Evolutionary conservation across 495 filamentous ascomycete genomes (phyloP).

Genomic region (Neurospora cerealis): DNA sequence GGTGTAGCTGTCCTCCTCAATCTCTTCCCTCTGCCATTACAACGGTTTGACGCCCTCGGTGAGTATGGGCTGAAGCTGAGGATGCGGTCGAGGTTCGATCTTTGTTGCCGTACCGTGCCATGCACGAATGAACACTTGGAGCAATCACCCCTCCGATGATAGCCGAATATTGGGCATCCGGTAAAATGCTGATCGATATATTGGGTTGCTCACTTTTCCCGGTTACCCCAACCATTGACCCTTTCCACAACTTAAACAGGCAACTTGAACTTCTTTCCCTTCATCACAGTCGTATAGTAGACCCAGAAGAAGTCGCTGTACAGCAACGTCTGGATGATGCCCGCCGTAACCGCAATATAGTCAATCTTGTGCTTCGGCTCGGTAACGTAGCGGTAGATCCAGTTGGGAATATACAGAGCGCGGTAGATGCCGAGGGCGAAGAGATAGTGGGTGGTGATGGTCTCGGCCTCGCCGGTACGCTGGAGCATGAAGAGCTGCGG

Average conservation of each 20-base stretch:
- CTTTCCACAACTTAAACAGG: constrained; percentile 48
- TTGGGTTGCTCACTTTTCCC: background rate
- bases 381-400: constrained; percentile 79
- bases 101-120: background rate
- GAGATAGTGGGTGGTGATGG: constrained; percentile 97
- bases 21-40: background rate
- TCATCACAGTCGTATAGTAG: constrained; percentile 90
- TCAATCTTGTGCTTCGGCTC: constrained; percentile 61
- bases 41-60: background rate
- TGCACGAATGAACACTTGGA: background rate
- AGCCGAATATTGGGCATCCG: background rate
- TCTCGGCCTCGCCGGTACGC: constrained; percentile 93
- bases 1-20: background rate
- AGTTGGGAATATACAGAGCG: constrained; percentile 95
- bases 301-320: constrained; percentile 99
- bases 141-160: background rate
- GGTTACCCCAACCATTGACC: background rate
- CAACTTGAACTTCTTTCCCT: constrained; percentile 81
- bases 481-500: constrained; percentile 98
- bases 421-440: constrained; percentile 88
- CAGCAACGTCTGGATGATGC: constrained; percentile 83
- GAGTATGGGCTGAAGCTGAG: background rate
- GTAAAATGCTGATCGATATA: background rate
- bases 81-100: background rate
- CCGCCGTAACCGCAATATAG: constrained; percentile 73